A percentile compares a stretch with the other conserved stretches of the same genome.
These are phyloP conservation scores for Onygenales sp. DNA, from an alignment of 2,329 filamentous ascomycete species.

Conservation along the genomic window DNA sequence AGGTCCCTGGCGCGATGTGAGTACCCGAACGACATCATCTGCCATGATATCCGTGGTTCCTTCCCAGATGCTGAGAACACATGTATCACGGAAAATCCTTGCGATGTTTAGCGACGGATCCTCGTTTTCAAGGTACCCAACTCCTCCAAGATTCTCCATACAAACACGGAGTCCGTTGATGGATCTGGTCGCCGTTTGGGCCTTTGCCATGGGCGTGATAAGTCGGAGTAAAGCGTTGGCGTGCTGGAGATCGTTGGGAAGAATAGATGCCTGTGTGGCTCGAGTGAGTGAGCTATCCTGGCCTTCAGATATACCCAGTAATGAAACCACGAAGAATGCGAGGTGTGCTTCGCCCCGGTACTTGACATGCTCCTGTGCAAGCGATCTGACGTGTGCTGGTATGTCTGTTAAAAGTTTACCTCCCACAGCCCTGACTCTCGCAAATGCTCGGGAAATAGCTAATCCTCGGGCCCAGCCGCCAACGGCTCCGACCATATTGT, in stretches of 20 bases:
- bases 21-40: constrained; percentile 36
- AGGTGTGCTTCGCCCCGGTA: constrained; percentile 30
- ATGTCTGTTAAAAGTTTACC: constrained; percentile 29
- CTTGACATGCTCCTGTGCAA: constrained; percentile 30
- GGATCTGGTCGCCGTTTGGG: constrained; percentile 16
- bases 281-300: constrained; percentile 11
- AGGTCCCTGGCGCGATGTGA: constrained; percentile 20
- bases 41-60: constrained; percentile 62
- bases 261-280: constrained; percentile 10
- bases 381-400: constrained; percentile 30
- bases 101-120: constrained; percentile 57
- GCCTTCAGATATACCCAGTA: constrained; percentile 26
- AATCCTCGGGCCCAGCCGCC: constrained; percentile 30
- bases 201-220: constrained; percentile 26
- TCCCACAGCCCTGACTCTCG: constrained; percentile 27
- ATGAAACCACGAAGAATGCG: constrained; percentile 25
- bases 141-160: constrained; percentile 24
- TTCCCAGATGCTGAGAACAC: constrained; percentile 59
- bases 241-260: constrained; percentile 13
- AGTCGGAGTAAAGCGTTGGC: constrained; percentile 20
- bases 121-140: constrained; percentile 25
- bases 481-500: constrained; percentile 31
- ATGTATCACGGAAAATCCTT: constrained; percentile 54
- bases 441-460: constrained; percentile 32
- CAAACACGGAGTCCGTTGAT: constrained; percentile 17